Conservation (phyloP, 192 early-diverging fungal species). For the Podila epicladia region DNA sequence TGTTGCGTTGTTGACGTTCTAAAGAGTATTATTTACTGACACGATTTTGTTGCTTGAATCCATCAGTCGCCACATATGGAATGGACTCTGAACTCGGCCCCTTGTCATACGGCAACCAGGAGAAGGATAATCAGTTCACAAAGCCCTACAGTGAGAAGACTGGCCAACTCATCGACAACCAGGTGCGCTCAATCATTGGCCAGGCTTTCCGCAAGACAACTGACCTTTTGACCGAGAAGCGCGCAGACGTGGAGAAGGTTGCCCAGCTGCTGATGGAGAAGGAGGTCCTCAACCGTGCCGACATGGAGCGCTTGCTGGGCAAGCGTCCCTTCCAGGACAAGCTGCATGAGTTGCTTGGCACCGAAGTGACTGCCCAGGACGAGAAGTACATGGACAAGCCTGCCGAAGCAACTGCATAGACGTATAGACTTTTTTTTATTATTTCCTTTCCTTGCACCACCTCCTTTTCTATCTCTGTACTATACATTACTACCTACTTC, state of each 20-base stretch:
- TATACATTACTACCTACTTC: neutral
- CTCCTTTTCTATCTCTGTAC: neutral
- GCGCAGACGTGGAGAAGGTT: slow-evolving; percentile 89
- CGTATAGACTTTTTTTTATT: neutral
- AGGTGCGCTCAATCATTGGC: slow-evolving; percentile 87
- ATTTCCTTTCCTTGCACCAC: neutral
- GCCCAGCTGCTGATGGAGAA: slow-evolving; percentile 93
- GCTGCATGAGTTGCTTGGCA: slow-evolving; percentile 44
- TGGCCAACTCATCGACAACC: slow-evolving; percentile 92
- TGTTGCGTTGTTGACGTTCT: too few relatives aligned
- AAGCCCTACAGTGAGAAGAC: slow-evolving; percentile 99
- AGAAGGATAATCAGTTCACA: slow-evolving; percentile 79
- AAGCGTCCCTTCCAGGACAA: slow-evolving; percentile 83
- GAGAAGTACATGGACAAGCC: slow-evolving; percentile 23
- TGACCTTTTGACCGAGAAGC: slow-evolving; percentile 86
- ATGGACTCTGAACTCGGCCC: slow-evolving; percentile 93
- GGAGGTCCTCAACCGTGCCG: slow-evolving; percentile 96
- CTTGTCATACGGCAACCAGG: slow-evolving; percentile 79
- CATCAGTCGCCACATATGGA: slow-evolving; percentile 85
- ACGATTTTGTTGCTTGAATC: too few relatives aligned
- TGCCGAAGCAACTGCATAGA: neutral
- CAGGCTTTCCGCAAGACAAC: slow-evolving; percentile 86
- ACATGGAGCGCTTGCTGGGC: slow-evolving; percentile 93
- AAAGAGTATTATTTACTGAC: too few relatives aligned
- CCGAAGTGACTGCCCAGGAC: slow-evolving; percentile 38